Evolutionary conservation across 257 asterid species (phyloP).

Genomic region (Primulina eburnea): DNA sequence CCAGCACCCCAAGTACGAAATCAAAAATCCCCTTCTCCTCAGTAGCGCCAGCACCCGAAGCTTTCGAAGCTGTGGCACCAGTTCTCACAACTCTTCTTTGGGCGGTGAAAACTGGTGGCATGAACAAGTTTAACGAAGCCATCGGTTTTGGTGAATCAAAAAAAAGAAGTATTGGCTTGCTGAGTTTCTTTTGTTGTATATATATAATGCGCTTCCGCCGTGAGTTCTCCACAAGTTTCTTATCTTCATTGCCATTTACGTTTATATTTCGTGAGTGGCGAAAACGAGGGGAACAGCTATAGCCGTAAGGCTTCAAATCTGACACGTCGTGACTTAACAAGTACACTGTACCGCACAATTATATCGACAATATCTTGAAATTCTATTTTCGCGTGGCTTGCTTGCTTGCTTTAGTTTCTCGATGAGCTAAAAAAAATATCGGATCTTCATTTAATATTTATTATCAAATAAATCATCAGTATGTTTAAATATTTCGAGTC

Average conservation of each 20-base stretch:
- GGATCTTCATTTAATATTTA: too few species aligned
- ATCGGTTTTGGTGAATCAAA: constrained; percentile 25
- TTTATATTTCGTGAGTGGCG: not conserved
- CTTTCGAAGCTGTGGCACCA: constrained; percentile 64
- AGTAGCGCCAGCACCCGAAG: constrained; percentile 49
- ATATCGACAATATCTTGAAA: too few species aligned
- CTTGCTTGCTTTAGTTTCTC: too few species aligned
- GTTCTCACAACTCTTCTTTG: constrained; percentile 51
- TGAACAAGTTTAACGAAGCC: constrained; percentile 72
- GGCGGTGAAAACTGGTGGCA: constrained; percentile 46
- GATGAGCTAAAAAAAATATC: too few species aligned
- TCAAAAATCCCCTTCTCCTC: constrained; percentile 78
- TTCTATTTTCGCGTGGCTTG: too few species aligned
- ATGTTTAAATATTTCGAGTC: too few species aligned
- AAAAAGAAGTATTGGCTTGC: constrained; percentile 3
- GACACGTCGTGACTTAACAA: not conserved
- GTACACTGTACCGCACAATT: too few species aligned
- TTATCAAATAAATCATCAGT: too few species aligned
- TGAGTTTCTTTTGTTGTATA: constrained; percentile 17
- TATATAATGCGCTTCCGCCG: constrained; percentile 47
- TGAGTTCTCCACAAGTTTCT: constrained; percentile 74
- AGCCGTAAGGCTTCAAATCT: constrained; percentile 37
- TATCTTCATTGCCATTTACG: constrained; percentile 42
- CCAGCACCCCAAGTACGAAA: constrained; percentile 53
- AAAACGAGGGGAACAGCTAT: constrained; percentile 24